These are phyloP conservation scores for Tetramitus jugosus DNA, from an alignment of 208 protist genomes.

Conservation along the genomic window DNA sequence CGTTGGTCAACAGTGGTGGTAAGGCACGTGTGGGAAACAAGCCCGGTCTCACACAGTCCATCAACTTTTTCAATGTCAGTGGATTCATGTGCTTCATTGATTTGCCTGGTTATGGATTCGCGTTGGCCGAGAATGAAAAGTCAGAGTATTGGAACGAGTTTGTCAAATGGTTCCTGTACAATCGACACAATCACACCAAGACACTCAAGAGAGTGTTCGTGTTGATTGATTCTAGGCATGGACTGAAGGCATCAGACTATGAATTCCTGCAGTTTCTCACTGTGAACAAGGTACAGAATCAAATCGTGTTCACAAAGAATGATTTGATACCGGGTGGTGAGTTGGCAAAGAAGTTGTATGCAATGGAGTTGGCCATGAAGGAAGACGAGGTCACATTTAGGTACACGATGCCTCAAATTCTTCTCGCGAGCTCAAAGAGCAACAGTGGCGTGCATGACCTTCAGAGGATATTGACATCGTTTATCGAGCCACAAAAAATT, in stretches of 20 bases:
- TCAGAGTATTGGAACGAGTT: not conserved
- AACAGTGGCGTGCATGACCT: not conserved
- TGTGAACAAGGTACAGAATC: constrained; percentile 12
- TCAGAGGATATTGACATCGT: not conserved
- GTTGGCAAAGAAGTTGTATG: not conserved
- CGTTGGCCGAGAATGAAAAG: constrained; percentile 6
- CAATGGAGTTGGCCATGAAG: not conserved
- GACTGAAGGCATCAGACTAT: not conserved
- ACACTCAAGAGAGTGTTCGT: constrained; percentile 5
- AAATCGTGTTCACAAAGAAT: constrained; percentile 16
- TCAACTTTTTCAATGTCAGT: not conserved
- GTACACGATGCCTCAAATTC: not conserved
- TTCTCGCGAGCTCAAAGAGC: not conserved
- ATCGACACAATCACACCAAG: not conserved
- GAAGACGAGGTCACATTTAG: not conserved
- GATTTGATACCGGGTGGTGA: not conserved
- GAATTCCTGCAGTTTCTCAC: constrained; percentile 7
- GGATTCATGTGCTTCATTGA: not conserved
- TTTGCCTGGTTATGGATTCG: constrained; percentile 20
- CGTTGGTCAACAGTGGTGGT: not conserved
- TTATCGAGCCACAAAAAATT: not conserved
- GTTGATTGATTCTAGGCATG: constrained; percentile 7
- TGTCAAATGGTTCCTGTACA: not conserved
- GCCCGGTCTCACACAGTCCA: not conserved
- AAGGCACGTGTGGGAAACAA: not conserved